Evolutionary conservation across 768 basidiomycete species (phyloP), one percentile per base, ranked within the genome.

Genomic region (Steccherinum ochraceum): DNA sequence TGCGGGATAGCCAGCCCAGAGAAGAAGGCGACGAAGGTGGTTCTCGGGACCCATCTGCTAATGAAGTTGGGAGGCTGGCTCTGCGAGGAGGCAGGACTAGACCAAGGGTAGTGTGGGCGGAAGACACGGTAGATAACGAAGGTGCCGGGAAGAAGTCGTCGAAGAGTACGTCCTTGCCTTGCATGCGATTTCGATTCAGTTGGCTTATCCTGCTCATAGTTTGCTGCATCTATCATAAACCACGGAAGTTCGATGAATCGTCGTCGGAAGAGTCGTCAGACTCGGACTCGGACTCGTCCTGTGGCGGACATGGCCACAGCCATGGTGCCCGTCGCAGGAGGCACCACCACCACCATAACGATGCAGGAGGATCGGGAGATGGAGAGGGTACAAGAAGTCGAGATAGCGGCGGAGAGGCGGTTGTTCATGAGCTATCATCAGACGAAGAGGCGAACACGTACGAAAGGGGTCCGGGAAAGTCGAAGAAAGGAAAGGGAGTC

Each of bases 141-240:
- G 84, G 84, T 0, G 78, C 83, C 52, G 91, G 90, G 5, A 83
- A 79, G 75, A 95, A 96, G 69, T 90, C 87, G 56, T 92, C 91
- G 24, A 97, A 97, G 71, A 93, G 94, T 95, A 57, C 55, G 87
- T 78, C 3, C 13, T 3, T 40, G 16, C 27, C 48, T 39, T n/a
- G 11, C 35, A 11, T 39, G 23, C 30, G 10, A 39, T 24, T 16
- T 16, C 35, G 3, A 10, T 51, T n/a, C 24, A 26, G 40, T 19
- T 30, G 13, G 18, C 12, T 40, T 5, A 4, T 41, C 40, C 11
- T 13, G 41, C 16, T 25, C 25, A 35, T 56, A 97, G 93, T 96
- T 46, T 97, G 93, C 65, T 97, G 93, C 66, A 95, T 97, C 61
- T 95, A 93, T 62, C 90, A 93, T 64, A 88, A 86, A 62, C 85